Conservation (phyloP, 1,284 basidiomycete species). For the Sporisorium reilianum region DNA sequence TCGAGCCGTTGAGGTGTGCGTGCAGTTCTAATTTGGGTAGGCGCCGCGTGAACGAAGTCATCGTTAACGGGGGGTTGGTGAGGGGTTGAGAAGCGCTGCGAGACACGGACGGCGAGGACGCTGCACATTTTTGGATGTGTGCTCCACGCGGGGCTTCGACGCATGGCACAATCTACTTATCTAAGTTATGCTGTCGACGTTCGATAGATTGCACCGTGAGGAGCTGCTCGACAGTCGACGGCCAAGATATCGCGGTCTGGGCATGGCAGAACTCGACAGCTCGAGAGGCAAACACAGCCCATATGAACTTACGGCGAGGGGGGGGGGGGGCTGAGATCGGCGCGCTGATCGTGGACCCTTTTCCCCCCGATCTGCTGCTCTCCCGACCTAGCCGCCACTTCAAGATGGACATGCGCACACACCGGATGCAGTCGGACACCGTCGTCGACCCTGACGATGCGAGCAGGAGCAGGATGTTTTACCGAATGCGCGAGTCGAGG, state of each 20-base stretch:
- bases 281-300: background rate
- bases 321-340: background rate
- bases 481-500: too few species aligned
- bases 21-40: constrained; percentile 55
- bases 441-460: background rate
- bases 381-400: background rate
- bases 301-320: background rate
- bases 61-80: too few species aligned
- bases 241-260: too few species aligned
- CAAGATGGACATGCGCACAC: background rate
- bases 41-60: background rate
- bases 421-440: background rate
- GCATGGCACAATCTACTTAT: too few species aligned
- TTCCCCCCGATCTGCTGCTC: background rate
- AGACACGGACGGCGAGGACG: background rate
- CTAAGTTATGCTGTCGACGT: too few species aligned
- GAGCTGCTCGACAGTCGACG: too few species aligned
- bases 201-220: background rate
- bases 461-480: background rate
- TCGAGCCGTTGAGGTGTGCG: constrained; percentile 52
- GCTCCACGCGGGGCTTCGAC: too few species aligned
- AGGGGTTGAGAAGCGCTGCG: too few species aligned
- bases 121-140: too few species aligned
- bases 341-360: background rate
- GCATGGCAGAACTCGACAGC: background rate